Evolutionary conservation across 75 land plant species (phyloP), one percentile per base, ranked within the genome.

Genomic region (Gnetum montanum): DNA sequence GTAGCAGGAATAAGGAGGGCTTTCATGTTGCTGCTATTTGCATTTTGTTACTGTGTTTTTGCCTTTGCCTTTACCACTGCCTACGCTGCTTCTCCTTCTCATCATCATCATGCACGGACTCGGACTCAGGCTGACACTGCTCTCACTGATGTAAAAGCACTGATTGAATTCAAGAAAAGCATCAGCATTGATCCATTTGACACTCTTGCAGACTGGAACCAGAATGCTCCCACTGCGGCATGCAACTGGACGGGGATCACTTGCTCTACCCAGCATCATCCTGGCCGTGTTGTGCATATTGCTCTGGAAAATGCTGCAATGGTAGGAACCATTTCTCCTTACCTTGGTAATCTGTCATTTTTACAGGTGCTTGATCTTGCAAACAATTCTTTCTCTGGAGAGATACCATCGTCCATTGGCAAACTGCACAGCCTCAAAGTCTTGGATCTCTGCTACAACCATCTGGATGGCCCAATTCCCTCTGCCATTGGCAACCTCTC

Each of bases 301-400:
- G 16, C 18, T 15, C 5, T 3, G 13, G 13, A 15, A 15, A 3
- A 15, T 1, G 43, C 43, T 15, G 16, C 16, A 18, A 3, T 3
- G 16, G 16, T 4, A 18, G 43, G 16, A 41, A 18, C 16, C 43
- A 60, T 81, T 0, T n/a, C 76, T 11, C 34, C 66, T 10, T 45
- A 56, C 4, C 37, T 81, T 16, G 71, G 58, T 1, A 52, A 62
- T 56, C 31, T 80, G 34, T 24, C 83, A 22, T 43, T 70, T 51
- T 67, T 80, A 26, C 61, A 66, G 48, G 69, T 80, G 54, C 63
- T 87, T 43, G 85, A 82, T 33, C 74, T 87, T 47, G 66, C 62
- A 26, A 77, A 65, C 36, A 83, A 83, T 58, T 50, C 41, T 15
- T 54, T 87, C n/a, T 16, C 63, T 1, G 93, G 81, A 4, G 29